Conservation (phyloP, 2,329 filamentous ascomycete genomes). For the Penicillium paneum region DNA sequence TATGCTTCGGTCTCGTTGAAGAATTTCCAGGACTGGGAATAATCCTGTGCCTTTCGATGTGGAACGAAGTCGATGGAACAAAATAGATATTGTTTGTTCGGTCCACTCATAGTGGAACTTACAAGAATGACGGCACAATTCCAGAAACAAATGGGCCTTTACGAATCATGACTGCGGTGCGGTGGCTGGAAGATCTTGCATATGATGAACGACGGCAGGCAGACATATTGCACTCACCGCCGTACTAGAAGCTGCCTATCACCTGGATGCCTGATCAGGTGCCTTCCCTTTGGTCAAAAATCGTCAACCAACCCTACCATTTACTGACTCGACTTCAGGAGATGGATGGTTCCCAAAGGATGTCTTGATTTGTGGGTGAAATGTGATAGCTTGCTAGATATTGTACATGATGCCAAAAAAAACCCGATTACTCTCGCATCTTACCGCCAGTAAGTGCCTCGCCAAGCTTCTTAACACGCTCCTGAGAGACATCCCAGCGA, state of each 20-base stretch:
- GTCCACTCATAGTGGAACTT: background rate
- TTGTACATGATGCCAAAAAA: conserved; percentile 21
- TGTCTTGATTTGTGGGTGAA: conserved; percentile 9
- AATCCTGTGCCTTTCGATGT: background rate
- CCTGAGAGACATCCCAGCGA: conserved; percentile 48
- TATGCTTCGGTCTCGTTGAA: conserved; percentile 2
- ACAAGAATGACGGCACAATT: conserved; percentile 20
- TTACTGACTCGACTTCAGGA: background rate
- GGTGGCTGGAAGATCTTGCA: conserved; percentile 70
- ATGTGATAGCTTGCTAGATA: conserved; percentile 22
- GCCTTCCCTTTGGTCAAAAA: background rate
- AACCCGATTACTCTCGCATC: conserved; percentile 38
- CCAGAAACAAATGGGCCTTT: conserved; percentile 53
- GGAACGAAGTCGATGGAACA: background rate
- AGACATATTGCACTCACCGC: background rate
- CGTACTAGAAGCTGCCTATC: background rate
- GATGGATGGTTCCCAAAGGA: background rate
- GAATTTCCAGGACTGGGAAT: conserved; percentile 8
- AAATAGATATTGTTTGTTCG: background rate
- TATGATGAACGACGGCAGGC: conserved; percentile 45
- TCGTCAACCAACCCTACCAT: background rate
- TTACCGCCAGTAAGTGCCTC: conserved; percentile 68
- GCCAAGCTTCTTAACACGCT: conserved; percentile 61
- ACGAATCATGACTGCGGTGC: conserved; percentile 65
- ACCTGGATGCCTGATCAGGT: background rate